Conservation (phyloP, 2,329 filamentous ascomycete genomes). For the Aspergillus hiratsukae region DNA sequence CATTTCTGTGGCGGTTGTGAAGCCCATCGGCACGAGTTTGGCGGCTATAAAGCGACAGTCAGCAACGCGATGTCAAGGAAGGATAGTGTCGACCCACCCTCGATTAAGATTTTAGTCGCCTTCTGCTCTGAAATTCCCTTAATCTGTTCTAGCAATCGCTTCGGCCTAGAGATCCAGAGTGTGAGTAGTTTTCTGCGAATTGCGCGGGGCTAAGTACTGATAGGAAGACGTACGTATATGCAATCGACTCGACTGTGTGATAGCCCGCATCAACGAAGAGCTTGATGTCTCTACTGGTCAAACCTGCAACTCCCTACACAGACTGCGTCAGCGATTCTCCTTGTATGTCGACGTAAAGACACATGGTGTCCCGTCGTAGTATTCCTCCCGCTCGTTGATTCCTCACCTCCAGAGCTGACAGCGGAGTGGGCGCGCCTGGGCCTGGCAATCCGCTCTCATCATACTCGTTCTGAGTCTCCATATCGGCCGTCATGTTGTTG, state of each 20-base stretch:
- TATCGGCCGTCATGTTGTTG: slow-evolving; percentile 43
- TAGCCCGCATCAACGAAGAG: slow-evolving; percentile 86
- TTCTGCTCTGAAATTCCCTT: slow-evolving; percentile 98
- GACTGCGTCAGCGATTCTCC: slow-evolving; percentile 7
- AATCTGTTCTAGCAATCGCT: slow-evolving; percentile 81
- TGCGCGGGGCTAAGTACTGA: background rate
- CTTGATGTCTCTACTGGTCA: slow-evolving; percentile 95
- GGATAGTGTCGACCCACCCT: slow-evolving; percentile 59
- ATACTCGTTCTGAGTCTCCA: slow-evolving; percentile 65
- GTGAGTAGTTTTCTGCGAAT: background rate
- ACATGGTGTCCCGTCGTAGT: background rate
- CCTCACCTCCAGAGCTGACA: slow-evolving; percentile 77
- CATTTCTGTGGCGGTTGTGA: slow-evolving; percentile 98
- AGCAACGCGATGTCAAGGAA: background rate
- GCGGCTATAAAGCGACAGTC: slow-evolving; percentile 56
- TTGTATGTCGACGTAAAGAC: background rate
- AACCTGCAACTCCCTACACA: slow-evolving; percentile 72
- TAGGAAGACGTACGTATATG: slow-evolving; percentile 66
- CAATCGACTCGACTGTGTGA: slow-evolving; percentile 92
- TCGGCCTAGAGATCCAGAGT: slow-evolving; percentile 45
- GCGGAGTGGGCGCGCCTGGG: slow-evolving; percentile 88
- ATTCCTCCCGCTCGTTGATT: background rate
- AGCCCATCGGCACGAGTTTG: slow-evolving; percentile 97
- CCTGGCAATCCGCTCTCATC: slow-evolving; percentile 73
- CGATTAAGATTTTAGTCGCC: slow-evolving; percentile 81